Percentiles rank a stretch among this genome's conserved stretches.
Conservation (phyloP, 116 monocot species). For the Phalaenopsis hybrid region DNA sequence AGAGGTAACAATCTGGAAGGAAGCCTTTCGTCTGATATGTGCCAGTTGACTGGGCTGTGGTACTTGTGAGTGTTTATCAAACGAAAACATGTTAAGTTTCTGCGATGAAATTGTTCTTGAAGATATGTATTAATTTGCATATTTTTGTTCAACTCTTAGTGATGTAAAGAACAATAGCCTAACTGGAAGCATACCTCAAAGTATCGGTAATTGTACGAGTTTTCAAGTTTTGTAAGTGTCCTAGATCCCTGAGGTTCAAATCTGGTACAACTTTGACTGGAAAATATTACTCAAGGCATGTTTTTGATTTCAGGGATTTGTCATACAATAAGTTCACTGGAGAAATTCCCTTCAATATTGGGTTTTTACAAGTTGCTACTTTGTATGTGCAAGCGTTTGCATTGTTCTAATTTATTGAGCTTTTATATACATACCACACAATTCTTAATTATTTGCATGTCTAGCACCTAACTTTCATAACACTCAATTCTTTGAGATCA, state of each 20-base stretch:
- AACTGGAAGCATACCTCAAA: slow-evolving; percentile 75
- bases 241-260: neutral
- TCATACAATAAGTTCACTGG: slow-evolving; percentile 80
- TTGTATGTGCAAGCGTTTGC: slow-evolving; percentile 35
- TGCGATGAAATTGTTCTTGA: neutral
- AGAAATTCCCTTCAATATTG: slow-evolving; percentile 92
- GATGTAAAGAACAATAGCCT: slow-evolving; percentile 96
- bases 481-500: too few relatives aligned
- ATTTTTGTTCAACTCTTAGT: slow-evolving; percentile 22
- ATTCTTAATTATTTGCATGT: too few relatives aligned
- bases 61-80: slow-evolving; percentile 63
- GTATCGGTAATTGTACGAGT: slow-evolving; percentile 91
- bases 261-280: neutral
- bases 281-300: neutral
- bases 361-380: slow-evolving; percentile 92
- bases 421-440: too few relatives aligned
- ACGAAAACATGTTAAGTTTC: neutral
- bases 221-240: slow-evolving; percentile 92
- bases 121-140: neutral
- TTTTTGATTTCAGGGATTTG: slow-evolving; percentile 27
- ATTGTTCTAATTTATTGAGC: too few relatives aligned
- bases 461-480: too few relatives aligned
- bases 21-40: slow-evolving; percentile 80
- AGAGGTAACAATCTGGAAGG: slow-evolving; percentile 85
- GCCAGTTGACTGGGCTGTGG: slow-evolving; percentile 94